Evolutionary conservation across 1,139 yeast genomes (phyloP).

Genomic region (Candida tetrigidarum): DNA sequence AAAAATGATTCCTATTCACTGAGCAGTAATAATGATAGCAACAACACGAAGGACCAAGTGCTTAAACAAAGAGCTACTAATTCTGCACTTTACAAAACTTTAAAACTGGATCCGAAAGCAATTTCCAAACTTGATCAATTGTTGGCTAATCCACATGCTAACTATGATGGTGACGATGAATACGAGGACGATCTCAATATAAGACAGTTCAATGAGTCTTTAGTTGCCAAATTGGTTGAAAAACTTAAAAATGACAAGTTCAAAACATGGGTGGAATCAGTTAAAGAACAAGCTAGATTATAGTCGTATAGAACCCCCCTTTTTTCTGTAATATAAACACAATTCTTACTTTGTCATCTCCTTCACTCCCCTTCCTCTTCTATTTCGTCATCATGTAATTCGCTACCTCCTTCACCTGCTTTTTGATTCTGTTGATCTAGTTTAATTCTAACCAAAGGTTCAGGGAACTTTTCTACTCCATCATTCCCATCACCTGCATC

Average conservation of each 20-base stretch:
- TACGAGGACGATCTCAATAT: conserved; percentile 16
- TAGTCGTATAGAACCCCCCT: background rate
- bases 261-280: conserved; percentile 32
- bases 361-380: conserved; percentile 12
- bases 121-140: conserved; percentile 18
- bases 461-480: conserved; percentile 35
- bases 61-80: conserved; percentile 42
- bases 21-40: background rate
- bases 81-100: conserved; percentile 52
- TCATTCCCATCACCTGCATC: conserved; percentile 40
- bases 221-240: conserved; percentile 18
- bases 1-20: background rate
- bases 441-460: conserved; percentile 69
- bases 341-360: background rate
- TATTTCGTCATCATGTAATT: conserved; percentile 8
- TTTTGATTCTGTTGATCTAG: conserved; percentile 37
- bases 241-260: conserved; percentile 25
- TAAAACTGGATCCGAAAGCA: conserved; percentile 20
- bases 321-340: background rate
- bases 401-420: conserved; percentile 5
- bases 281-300: conserved; percentile 21
- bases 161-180: conserved; percentile 9
- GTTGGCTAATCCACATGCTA: conserved; percentile 8
- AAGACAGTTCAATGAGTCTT: conserved; percentile 20
- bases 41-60: conserved; percentile 50